These are phyloP conservation scores for Raffaelea arxii DNA, from an alignment of 2,329 filamentous ascomycete genomes.

Conservation along the genomic window DNA sequence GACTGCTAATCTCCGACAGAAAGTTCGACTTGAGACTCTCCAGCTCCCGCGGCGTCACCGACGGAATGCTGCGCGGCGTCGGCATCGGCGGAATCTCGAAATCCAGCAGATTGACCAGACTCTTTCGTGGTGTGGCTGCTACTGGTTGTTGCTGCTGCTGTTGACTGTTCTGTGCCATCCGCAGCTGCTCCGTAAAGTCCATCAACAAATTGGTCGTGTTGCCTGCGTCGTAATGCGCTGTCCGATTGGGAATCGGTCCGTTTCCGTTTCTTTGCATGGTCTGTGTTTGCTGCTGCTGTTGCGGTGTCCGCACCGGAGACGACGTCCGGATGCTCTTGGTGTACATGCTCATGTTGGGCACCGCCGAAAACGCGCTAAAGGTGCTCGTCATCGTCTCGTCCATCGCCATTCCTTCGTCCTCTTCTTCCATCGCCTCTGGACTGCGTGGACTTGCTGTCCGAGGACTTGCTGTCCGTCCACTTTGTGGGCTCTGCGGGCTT, in stretches of 20 bases:
- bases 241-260: constrained; percentile 21
- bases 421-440: too few species aligned
- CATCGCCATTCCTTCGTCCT: too few species aligned
- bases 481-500: too few species aligned
- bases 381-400: constrained; percentile 72
- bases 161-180: constrained; percentile 29
- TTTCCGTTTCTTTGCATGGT: constrained; percentile 9
- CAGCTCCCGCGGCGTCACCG: constrained; percentile 82
- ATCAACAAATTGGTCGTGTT: constrained; percentile 71
- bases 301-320: neutral
- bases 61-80: constrained; percentile 83
- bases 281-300: neutral
- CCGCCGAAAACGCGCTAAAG: constrained; percentile 81
- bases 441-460: too few species aligned
- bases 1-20: constrained; percentile 85
- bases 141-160: constrained; percentile 28
- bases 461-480: too few species aligned
- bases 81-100: constrained; percentile 92
- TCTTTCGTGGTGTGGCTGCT: constrained; percentile 35
- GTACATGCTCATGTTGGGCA: constrained; percentile 50
- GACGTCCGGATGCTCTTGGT: constrained; percentile 58
- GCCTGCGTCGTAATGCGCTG: constrained; percentile 37
- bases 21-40: constrained; percentile 88
- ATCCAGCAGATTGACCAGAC: constrained; percentile 63
- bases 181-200: constrained; percentile 75